A percentile compares a stretch with the other conserved stretches of the same genome.
phyloP scores from a whole-genome alignment of 495 filamentous ascomycete genomes.

The Annulohypoxylon maeteangense region DNA sequence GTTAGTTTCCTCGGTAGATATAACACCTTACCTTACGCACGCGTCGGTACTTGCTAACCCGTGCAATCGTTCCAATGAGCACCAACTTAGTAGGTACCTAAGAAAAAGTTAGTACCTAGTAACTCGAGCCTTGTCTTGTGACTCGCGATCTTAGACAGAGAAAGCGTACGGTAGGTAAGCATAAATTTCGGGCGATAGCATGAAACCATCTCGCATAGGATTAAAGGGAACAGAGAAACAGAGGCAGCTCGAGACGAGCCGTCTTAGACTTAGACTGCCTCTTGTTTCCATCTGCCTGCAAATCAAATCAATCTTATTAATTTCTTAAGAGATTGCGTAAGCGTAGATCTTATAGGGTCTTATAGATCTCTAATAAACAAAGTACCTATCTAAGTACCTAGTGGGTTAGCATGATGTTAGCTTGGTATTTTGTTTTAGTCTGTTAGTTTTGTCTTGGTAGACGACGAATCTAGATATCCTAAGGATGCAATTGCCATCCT shows the following conservation, averaged over 20 bases:
- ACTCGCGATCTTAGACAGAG: constrained; percentile 34
- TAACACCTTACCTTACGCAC: not conserved
- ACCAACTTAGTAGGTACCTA: not conserved
- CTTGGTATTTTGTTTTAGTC: not conserved
- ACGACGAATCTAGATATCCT: not conserved
- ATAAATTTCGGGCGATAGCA: constrained; percentile 37
- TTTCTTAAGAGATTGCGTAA: not conserved
- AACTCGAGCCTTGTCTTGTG: constrained; percentile 19
- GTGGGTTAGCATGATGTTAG: not conserved
- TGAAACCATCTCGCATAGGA: constrained; percentile 24
- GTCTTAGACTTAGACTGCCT: not conserved
- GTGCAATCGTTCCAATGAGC: not conserved
- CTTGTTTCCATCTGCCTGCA: not conserved
- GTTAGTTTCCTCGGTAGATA: not conserved
- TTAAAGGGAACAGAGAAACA: constrained; percentile 7
- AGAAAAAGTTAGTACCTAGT: not conserved
- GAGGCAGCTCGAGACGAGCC: constrained; percentile 39
- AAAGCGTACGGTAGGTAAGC: constrained; percentile 5
- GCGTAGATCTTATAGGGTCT: not conserved
- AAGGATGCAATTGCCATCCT: not conserved
- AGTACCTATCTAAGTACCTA: too few species aligned
- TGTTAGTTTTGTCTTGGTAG: not conserved
- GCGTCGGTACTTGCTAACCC: not conserved
- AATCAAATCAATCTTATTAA: not conserved
- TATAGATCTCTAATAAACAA: not conserved